These are phyloP conservation scores for Leishmania mexicana DNA, from an alignment of 208 protist species.

Conservation along the genomic window DNA sequence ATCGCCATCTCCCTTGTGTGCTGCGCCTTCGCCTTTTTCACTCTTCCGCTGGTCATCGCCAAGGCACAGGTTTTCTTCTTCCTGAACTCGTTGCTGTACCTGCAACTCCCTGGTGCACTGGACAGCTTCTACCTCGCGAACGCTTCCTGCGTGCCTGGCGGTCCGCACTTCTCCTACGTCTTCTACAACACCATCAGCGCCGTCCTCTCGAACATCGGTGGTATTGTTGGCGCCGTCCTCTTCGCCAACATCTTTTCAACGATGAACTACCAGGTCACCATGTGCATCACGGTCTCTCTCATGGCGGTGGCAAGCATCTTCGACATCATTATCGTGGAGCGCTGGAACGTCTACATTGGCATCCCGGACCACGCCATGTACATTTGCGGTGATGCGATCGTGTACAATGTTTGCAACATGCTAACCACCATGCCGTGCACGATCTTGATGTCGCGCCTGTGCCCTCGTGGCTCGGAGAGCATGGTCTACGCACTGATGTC, in stretches of 20 bases:
- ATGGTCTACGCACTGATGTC: conserved; percentile 81
- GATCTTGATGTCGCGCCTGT: conserved; percentile 77
- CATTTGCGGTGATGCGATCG: conserved; percentile 64
- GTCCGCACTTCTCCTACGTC: conserved; percentile 61
- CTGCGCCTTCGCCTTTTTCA: conserved; percentile 26
- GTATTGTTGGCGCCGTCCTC: conserved; percentile 46
- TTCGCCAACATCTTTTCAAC: conserved; percentile 66
- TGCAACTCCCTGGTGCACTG: conserved; percentile 57
- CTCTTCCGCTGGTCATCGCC: conserved; percentile 40
- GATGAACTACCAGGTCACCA: conserved; percentile 60
- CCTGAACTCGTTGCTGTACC: conserved; percentile 41
- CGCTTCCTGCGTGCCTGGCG: conserved; percentile 45
- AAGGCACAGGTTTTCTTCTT: conserved; percentile 37
- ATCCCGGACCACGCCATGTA: conserved; percentile 74
- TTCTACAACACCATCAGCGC: conserved; percentile 59
- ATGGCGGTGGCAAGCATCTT: conserved; percentile 56
- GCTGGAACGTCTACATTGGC: conserved; percentile 64
- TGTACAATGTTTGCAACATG: conserved; percentile 63
- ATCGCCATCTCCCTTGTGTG: conserved; percentile 29
- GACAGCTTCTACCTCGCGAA: conserved; percentile 60
- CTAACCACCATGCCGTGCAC: conserved; percentile 74
- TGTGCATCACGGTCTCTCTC: conserved; percentile 52
- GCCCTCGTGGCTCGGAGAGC: conserved; percentile 75
- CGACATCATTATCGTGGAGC: conserved; percentile 78
- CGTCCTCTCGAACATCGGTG: conserved; percentile 51